Percentiles rank a stretch among this genome's conserved stretches.
phyloP scores from a whole-genome alignment of 23 red algal genomes.

The Porphyridium purpureum region DNA sequence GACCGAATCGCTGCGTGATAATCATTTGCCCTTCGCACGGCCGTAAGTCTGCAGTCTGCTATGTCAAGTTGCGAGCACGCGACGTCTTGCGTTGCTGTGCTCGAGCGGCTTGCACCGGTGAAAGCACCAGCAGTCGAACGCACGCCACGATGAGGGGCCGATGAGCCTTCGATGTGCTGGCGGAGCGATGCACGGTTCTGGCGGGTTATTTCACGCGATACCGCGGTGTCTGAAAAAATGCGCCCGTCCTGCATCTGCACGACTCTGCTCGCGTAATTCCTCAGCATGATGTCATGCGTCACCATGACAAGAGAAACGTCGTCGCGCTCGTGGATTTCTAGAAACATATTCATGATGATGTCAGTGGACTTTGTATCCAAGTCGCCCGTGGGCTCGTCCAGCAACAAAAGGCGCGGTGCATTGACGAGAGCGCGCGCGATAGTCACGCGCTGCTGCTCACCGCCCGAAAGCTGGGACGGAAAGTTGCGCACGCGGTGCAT shows the following conservation, averaged over 20 bases:
- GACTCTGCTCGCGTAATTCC: slow-evolving; percentile 5
- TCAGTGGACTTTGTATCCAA: slow-evolving; percentile 1
- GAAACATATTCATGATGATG: slow-evolving; percentile 8
- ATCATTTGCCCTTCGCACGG: too few species aligned
- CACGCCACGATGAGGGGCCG: too few species aligned
- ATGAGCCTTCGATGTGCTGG: too few species aligned
- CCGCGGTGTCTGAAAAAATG: too few species aligned
- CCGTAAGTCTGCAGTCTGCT: too few species aligned
- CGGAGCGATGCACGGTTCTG: too few species aligned
- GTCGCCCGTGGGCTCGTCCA: slow-evolving; percentile 30
- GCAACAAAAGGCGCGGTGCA: slow-evolving; percentile 6
- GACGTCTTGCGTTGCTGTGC: too few species aligned
- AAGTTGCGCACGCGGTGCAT: not conserved
- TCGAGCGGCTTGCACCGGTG: too few species aligned
- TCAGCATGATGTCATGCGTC: slow-evolving; percentile 5
- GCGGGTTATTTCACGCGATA: too few species aligned
- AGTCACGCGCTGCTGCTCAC: slow-evolving; percentile 20
- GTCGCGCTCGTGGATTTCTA: not conserved
- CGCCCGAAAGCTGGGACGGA: slow-evolving; percentile 2
- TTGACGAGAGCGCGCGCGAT: slow-evolving; percentile 17
- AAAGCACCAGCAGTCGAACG: too few species aligned
- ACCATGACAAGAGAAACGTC: slow-evolving; percentile 5
- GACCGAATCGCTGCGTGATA: too few species aligned
- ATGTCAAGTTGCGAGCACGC: too few species aligned
- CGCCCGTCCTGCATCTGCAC: not conserved